Conservation (phyloP, 75 land plant species). For the Picea sitchensis region DNA sequence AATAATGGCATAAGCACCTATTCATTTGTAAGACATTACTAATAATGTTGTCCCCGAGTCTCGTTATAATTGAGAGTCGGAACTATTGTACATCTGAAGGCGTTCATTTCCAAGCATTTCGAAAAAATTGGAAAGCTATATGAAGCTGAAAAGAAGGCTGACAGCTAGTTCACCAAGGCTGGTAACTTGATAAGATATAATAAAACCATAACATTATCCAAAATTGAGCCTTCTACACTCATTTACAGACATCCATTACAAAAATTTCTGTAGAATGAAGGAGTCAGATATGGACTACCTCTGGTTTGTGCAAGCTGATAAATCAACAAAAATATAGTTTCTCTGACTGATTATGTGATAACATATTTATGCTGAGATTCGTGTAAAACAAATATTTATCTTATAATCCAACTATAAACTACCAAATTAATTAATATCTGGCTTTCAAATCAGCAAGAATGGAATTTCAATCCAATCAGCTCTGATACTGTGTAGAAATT, state of each 20-base stretch:
- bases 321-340: not conserved
- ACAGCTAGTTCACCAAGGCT: too few relatives aligned
- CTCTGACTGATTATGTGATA: not conserved
- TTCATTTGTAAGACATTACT: too few relatives aligned
- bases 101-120: too few relatives aligned
- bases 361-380: not conserved
- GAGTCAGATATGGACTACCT: not conserved
- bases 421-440: not conserved
- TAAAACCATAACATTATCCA: not conserved
- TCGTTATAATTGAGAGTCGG: not conserved
- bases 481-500: too few relatives aligned
- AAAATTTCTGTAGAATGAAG: not conserved
- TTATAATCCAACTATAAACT: not conserved
- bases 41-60: too few relatives aligned
- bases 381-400: not conserved
- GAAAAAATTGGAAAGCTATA: too few relatives aligned
- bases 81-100: too few relatives aligned
- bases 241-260: not conserved
- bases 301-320: not conserved
- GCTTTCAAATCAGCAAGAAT: too few relatives aligned
- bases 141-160: too few relatives aligned
- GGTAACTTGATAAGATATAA: too few relatives aligned
- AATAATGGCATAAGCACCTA: not conserved
- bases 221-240: not conserved
- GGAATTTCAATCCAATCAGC: too few relatives aligned